Evolutionary conservation across 768 basidiomycete species (phyloP).

Genomic region (Rhodocollybia butyracea): DNA sequence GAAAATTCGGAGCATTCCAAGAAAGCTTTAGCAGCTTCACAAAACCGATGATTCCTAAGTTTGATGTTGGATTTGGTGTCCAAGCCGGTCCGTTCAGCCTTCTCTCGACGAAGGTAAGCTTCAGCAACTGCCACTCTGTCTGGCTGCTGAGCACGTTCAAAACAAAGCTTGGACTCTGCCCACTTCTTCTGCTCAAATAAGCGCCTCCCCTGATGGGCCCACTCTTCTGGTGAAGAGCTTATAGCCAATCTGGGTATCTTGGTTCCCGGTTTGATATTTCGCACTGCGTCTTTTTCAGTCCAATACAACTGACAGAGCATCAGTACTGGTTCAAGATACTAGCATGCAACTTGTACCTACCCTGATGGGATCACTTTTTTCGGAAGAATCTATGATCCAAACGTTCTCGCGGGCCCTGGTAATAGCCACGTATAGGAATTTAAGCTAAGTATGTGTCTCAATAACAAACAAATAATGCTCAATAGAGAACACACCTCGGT

Average conservation of each 20-base stretch:
- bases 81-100: conserved; percentile 29
- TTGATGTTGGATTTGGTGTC: conserved; percentile 17
- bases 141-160: conserved; percentile 33
- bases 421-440: conserved; percentile 67
- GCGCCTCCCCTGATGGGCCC: conserved; percentile 35
- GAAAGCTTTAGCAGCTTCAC: conserved; percentile 49
- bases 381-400: conserved; percentile 66
- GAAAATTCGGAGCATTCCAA: conserved; percentile 32
- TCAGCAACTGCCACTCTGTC: conserved; percentile 35
- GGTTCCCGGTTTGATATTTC: conserved; percentile 33
- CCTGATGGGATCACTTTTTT: conserved; percentile 53
- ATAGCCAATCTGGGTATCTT: conserved; percentile 40
- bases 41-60: conserved; percentile 25
- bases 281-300: conserved; percentile 33
- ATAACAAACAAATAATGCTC: neutral
- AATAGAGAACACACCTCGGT: conserved; percentile 40
- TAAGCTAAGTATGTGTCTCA: conserved; percentile 44
- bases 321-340: neutral
- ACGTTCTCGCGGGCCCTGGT: conserved; percentile 67
- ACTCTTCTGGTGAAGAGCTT: conserved; percentile 41
- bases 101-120: conserved; percentile 42
- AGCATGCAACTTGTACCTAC: conserved; percentile 37
- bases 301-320: conserved; percentile 36
- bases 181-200: conserved; percentile 33
- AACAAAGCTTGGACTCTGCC: conserved; percentile 43